Evolutionary conservation across 306 rosid species (phyloP), one percentile per base, ranked within the genome.

Genomic region (Prunus mume): DNA sequence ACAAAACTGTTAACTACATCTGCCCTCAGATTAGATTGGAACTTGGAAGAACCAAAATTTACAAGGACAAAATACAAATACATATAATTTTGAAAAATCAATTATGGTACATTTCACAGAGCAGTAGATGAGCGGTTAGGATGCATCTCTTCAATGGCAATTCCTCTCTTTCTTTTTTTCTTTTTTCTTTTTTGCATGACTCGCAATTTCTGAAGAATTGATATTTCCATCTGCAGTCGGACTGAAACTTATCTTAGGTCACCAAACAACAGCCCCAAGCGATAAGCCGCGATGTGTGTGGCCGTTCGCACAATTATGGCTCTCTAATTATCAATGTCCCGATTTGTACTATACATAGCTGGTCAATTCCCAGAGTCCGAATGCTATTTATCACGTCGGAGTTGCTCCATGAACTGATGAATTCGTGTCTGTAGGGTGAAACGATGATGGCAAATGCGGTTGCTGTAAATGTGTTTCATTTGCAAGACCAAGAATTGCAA

Each of bases 371-470:
- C 3, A 12, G 75, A 64, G 72, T 81, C 71, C 81, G 9, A 49
- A 65, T 5, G 75, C 52, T 57, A 32, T 30, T 38, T 28, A 65
- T 90, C 91, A 90, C 51, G 91, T 80, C 43, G 82, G 77, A 57
- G 94, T 86, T 64, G 93, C 87, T 76, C 96, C 97, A 1, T 80
- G 83, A 86, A 92, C 89, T 24, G 91, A 89, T 69, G 94, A 84
- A 83, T 84, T 82, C 28, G 91, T 78, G 56, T 93, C 97, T 25
- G 93, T 72, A 46, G 88, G 71, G 58, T 82, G 85, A 68, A 90
- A 78, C 12, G 90, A 65, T 13, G 85, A 66, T 27, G 92, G 60
- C 61, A 69, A 74, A 76, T 85, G 88, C n/a, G 86, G 60, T 73
- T 73, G 91, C 79, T 93, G 95, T 77, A 45, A 17, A 43, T 79